Conservation (phyloP, 129 eudicot species). For the Flaveria sonorensis region DNA sequence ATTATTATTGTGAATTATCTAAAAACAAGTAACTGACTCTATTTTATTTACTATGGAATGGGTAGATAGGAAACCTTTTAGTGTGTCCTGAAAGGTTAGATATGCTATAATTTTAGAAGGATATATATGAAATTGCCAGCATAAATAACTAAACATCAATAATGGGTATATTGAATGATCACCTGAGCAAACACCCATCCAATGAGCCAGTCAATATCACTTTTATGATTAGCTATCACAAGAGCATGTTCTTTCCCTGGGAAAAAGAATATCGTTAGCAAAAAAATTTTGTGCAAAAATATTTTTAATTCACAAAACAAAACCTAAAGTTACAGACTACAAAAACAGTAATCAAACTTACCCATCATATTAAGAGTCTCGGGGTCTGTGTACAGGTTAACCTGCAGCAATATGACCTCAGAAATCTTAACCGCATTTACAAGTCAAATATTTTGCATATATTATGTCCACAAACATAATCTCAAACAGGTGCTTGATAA, state of each 20-base stretch:
- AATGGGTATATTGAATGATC: constrained; percentile 5
- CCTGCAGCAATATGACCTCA: constrained; percentile 49
- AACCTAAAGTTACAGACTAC: constrained; percentile 17
- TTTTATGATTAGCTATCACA: constrained; percentile 78
- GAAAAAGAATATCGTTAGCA: constrained; percentile 22
- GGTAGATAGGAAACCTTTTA: not conserved
- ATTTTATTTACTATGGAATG: not conserved
- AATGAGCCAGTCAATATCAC: constrained; percentile 99
- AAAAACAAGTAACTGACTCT: not conserved
- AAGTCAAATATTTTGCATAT: not conserved
- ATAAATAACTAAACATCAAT: constrained; percentile 10
- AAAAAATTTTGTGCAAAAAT: constrained; percentile 6
- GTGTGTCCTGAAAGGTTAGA: not conserved
- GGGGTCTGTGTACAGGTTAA: constrained; percentile 66
- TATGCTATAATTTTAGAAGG: not conserved
- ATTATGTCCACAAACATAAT: constrained; percentile 7
- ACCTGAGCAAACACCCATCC: constrained; percentile 99
- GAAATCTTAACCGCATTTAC: not conserved
- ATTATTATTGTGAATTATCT: not conserved
- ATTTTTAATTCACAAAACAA: not conserved
- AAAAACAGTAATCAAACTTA: constrained; percentile 37
- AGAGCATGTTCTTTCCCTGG: constrained; percentile 97
- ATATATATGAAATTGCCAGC: not conserved
- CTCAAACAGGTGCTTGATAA: constrained; percentile 1
- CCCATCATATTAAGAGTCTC: constrained; percentile 79